These are phyloP conservation scores for Amanita inopinata DNA, from an alignment of 768 basidiomycete genomes.

Conservation along the genomic window DNA sequence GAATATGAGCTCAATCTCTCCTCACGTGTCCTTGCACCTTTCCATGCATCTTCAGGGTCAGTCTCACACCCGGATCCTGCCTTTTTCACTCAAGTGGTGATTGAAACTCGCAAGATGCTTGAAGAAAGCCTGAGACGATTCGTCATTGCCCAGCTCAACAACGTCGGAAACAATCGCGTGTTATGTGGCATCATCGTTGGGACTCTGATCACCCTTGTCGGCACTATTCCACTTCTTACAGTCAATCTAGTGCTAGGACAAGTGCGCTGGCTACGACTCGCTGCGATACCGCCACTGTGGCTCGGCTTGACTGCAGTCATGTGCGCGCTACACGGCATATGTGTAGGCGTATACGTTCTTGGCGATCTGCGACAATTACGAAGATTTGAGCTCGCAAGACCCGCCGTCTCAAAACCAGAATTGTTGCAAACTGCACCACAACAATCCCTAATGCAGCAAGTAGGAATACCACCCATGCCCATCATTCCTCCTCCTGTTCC, in stretches of 20 bases:
- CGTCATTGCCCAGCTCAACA: constrained; percentile 58
- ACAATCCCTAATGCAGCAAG: too few relatives aligned
- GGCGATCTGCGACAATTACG: constrained; percentile 73
- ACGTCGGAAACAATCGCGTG: constrained; percentile 62
- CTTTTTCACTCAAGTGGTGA: constrained; percentile 49
- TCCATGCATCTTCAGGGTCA: constrained; percentile 33
- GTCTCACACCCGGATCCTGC: constrained; percentile 52
- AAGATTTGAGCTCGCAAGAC: constrained; percentile 68
- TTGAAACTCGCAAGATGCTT: constrained; percentile 49
- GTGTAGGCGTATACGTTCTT: constrained; percentile 70
- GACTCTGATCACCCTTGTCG: constrained; percentile 34
- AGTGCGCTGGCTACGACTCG: constrained; percentile 48
- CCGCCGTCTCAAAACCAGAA: constrained; percentile 46
- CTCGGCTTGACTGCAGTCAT: constrained; percentile 54
- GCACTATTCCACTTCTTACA: constrained; percentile 37
- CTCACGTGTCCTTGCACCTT: constrained; percentile 53
- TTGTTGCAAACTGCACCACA: too few relatives aligned
- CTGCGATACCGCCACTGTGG: constrained; percentile 62
- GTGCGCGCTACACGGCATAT: constrained; percentile 62
- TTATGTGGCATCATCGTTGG: constrained; percentile 64
- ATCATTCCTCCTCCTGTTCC: constrained; percentile 9
- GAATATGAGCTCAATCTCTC: constrained; percentile 66
- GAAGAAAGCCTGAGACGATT: constrained; percentile 57
- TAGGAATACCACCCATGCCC: too few relatives aligned
- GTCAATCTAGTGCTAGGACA: constrained; percentile 36